Evolutionary conservation across 2,329 filamentous ascomycete species (phyloP).

Genomic region (Daldinia sp.): DNA sequence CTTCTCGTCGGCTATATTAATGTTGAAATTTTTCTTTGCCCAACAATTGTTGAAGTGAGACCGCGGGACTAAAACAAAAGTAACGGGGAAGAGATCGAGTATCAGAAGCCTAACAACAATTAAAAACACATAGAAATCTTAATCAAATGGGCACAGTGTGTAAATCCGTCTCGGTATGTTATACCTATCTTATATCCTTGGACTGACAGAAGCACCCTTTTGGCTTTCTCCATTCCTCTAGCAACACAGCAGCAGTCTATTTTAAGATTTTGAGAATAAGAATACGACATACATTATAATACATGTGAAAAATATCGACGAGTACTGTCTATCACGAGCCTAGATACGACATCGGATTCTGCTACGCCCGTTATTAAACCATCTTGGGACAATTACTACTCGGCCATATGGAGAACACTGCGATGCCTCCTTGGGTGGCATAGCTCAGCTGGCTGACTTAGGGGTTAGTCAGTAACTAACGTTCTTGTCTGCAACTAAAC

Average conservation of each 20-base stretch:
- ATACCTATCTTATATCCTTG: too few relatives aligned
- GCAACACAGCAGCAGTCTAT: background rate
- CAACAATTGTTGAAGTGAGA: background rate
- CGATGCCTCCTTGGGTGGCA: background rate
- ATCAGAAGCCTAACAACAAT: background rate
- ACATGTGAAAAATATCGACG: background rate
- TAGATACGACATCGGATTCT: background rate
- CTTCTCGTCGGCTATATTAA: background rate
- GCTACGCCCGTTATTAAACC: background rate
- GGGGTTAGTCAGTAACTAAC: background rate
- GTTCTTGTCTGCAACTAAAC: background rate
- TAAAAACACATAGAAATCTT: too few relatives aligned
- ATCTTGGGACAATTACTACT: background rate
- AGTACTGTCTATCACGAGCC: background rate
- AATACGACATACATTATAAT: background rate
- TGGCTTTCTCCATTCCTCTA: background rate
- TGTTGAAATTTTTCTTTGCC: background rate
- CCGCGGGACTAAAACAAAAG: background rate
- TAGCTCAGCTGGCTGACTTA: background rate
- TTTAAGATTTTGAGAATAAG: background rate
- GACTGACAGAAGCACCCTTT: too few relatives aligned
- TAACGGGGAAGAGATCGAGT: background rate
- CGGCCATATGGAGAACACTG: background rate
- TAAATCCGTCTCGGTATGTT: too few relatives aligned
- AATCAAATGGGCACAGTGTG: too few relatives aligned